phyloP scores from a whole-genome alignment of 2,329 filamentous ascomycete species.

The Verticillium longisporum region DNA sequence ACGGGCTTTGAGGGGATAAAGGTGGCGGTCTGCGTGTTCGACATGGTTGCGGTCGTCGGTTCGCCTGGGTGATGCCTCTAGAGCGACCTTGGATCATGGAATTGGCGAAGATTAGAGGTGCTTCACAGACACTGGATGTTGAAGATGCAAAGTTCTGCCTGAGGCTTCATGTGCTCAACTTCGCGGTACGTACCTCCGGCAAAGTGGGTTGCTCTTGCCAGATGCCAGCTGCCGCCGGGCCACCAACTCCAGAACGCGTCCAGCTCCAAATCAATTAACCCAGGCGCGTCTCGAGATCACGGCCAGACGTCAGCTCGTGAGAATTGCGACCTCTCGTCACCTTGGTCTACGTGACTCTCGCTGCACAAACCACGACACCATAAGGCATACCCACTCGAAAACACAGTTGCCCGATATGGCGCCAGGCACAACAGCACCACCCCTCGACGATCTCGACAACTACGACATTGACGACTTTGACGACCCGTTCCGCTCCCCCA shows the following conservation, averaged over 20 bases:
- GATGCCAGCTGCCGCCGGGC: neutral
- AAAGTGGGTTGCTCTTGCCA: neutral
- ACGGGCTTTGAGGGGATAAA: conserved; percentile 67
- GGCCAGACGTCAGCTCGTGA: neutral
- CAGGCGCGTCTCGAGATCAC: neutral
- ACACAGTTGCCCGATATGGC: neutral
- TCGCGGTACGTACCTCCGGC: neutral
- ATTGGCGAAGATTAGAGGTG: conserved; percentile 1
- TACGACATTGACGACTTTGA: conserved; percentile 57
- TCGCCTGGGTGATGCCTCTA: conserved; percentile 4
- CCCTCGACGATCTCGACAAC: conserved; percentile 63
- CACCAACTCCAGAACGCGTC: neutral
- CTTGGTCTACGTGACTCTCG: neutral
- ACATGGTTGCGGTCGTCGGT: conserved; percentile 9
- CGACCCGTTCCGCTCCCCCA: conserved; percentile 42
- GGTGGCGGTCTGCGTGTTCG: conserved; percentile 25
- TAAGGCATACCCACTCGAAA: no score
- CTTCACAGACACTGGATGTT: neutral
- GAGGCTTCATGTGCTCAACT: neutral
- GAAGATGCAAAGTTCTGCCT: conserved; percentile 1
- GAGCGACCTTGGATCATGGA: neutral
- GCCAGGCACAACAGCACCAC: neutral
- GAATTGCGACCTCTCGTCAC: neutral
- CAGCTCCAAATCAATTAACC: conserved; percentile 1
- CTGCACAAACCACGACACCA: no score